These are phyloP conservation scores for Globisporangium lucens DNA, from an alignment of 352 stramenopile genomes.

Conservation along the genomic window DNA sequence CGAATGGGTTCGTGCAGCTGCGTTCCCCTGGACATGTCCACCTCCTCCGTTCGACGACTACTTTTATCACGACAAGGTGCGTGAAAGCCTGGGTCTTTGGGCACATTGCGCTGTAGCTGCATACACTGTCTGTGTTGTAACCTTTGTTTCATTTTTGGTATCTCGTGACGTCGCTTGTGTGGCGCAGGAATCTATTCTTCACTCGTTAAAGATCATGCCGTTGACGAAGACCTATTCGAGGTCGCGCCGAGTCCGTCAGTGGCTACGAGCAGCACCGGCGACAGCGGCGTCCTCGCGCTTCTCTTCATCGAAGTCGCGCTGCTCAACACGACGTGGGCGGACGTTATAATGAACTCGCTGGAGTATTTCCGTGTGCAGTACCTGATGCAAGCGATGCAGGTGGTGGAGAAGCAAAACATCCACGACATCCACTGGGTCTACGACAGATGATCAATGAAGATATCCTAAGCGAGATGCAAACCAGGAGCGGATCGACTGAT, in stretches of 20 bases:
- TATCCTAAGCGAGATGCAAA: too few relatives aligned
- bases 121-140: not conserved
- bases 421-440: slow-evolving; percentile 12
- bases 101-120: too few relatives aligned
- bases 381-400: not conserved
- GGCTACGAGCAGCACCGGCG: not conserved
- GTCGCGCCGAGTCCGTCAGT: not conserved
- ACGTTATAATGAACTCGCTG: not conserved
- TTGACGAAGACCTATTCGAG: not conserved
- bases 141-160: too few relatives aligned
- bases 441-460: too few relatives aligned
- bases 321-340: not conserved
- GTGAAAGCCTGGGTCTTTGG: not conserved
- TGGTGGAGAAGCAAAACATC: slow-evolving; percentile 11
- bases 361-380: not conserved
- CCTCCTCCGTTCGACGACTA: slow-evolving; percentile 1
- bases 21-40: not conserved
- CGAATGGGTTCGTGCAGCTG: not conserved
- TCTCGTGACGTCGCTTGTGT: too few relatives aligned
- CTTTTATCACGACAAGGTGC: slow-evolving; percentile 4
- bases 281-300: slow-evolving; percentile 3
- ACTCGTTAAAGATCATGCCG: not conserved
- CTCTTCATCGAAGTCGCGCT: slow-evolving; percentile 8
- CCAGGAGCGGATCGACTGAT: too few relatives aligned
- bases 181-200: not conserved